These are phyloP conservation scores for Dichotomocladium elegans DNA, from an alignment of 371 early-diverging fungal species.

Conservation along the genomic window DNA sequence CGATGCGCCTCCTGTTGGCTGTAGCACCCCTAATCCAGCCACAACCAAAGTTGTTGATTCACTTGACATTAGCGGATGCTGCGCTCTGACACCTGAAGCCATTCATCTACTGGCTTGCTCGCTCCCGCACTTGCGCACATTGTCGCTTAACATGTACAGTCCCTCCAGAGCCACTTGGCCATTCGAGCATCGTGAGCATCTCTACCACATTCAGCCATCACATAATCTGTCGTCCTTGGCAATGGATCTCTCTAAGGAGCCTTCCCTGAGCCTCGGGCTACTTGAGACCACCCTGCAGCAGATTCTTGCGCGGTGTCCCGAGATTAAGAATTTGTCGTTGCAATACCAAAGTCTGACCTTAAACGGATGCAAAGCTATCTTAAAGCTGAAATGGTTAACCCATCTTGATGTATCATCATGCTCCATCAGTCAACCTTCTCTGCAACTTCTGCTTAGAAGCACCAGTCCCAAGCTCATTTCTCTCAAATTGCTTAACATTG, in stretches of 20 bases:
- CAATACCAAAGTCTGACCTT: conserved; percentile 27
- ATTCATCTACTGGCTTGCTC: conserved; percentile 19
- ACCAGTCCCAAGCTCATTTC: conserved; percentile 13
- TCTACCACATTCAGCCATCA: conserved; percentile 36
- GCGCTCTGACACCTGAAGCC: conserved; percentile 22
- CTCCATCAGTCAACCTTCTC: conserved; percentile 14
- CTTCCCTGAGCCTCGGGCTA: conserved; percentile 14
- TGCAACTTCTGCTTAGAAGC: conserved; percentile 23
- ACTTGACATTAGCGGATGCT: conserved; percentile 35
- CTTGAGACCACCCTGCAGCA: conserved; percentile 13
- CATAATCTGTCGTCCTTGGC: conserved; percentile 29
- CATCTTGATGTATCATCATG: conserved; percentile 40
- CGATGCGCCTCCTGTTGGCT: background rate
- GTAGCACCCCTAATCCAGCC: background rate
- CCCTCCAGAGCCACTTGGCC: background rate
- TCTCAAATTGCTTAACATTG: conserved; percentile 43
- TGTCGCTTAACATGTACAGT: conserved; percentile 25
- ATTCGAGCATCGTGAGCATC: conserved; percentile 33
- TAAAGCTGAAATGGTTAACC: conserved; percentile 8
- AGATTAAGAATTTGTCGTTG: conserved; percentile 21
- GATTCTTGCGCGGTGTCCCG: conserved; percentile 2
- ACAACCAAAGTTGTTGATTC: background rate
- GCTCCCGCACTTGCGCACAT: conserved; percentile 12
- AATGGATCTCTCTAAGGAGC: conserved; percentile 31
- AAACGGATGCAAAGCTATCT: conserved; percentile 6